Evolutionary conservation across 352 stramenopile species (phyloP).

Genomic region (Thraustotheca clavata): DNA sequence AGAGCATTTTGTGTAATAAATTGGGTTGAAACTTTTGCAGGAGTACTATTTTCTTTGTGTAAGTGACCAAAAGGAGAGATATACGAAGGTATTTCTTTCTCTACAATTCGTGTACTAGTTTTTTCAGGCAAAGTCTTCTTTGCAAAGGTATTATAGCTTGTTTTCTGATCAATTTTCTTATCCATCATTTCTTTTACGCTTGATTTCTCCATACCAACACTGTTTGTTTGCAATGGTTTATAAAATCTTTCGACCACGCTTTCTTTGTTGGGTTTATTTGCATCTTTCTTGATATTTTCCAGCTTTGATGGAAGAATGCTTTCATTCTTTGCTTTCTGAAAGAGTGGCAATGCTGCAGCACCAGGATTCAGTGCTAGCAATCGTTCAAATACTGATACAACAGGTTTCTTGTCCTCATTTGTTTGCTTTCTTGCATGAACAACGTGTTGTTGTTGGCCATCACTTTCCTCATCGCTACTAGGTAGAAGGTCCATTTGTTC

Average conservation of each 20-base stretch:
- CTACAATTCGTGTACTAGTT: no score
- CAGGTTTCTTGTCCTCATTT: neutral
- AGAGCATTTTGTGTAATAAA: conserved; percentile 7
- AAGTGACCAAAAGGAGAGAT: conserved; percentile 51
- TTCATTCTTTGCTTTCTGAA: neutral
- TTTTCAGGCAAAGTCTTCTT: no score
- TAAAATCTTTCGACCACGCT: no score
- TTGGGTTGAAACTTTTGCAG: conserved; percentile 19
- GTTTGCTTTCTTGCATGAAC: neutral
- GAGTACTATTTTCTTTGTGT: conserved; percentile 20
- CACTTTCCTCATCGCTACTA: conserved; percentile 11
- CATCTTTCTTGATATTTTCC: no score
- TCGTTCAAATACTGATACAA: conserved; percentile 1
- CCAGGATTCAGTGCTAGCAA: neutral
- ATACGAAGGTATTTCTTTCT: no score
- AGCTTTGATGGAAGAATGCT: neutral
- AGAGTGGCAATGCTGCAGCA: neutral
- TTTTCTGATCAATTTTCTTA: no score
- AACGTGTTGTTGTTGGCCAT: neutral
- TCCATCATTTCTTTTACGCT: no score
- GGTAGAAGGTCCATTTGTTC: conserved; percentile 15
- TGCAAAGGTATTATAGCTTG: no score
- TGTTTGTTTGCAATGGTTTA: no score
- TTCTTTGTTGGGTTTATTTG: no score
- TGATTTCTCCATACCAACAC: no score